phyloP scores from a whole-genome alignment of 73 alveolate species.

The Paraurostyla sp. region DNA sequence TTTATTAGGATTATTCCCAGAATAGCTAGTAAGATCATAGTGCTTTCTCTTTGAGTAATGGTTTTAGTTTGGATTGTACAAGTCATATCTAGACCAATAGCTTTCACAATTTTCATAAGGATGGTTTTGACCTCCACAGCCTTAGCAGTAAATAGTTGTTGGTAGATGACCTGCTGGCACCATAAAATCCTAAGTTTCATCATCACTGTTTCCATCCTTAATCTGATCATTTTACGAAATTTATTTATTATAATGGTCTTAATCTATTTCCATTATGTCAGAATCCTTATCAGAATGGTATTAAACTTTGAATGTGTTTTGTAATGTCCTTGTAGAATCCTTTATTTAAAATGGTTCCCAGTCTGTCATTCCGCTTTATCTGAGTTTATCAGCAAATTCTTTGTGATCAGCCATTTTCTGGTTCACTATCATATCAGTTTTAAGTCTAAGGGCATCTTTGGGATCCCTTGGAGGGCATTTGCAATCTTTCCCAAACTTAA shows the following conservation, averaged over 20 bases:
- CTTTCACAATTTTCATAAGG: conserved; percentile 1
- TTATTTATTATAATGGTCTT: background rate
- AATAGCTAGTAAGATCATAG: background rate
- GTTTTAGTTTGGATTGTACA: no score
- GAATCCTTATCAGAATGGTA: background rate
- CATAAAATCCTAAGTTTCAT: background rate
- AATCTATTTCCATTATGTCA: conserved; percentile 19
- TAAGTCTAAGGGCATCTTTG: background rate
- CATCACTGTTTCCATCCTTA: background rate
- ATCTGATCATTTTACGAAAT: background rate
- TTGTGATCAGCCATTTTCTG: background rate
- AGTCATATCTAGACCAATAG: background rate
- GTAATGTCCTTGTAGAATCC: background rate
- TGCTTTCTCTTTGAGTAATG: background rate
- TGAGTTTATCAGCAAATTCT: background rate
- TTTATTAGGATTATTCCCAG: conserved; percentile 37
- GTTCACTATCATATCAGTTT: conserved; percentile 8
- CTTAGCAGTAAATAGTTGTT: background rate
- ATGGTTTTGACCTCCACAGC: conserved; percentile 44
- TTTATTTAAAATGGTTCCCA: background rate
- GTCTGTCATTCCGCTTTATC: background rate
- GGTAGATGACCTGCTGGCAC: background rate
- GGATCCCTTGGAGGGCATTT: background rate
- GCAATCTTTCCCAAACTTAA: background rate
- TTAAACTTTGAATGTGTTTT: background rate